Conservation (phyloP, 306 rosid species). For the Sphenostylis stenocarpa region DNA sequence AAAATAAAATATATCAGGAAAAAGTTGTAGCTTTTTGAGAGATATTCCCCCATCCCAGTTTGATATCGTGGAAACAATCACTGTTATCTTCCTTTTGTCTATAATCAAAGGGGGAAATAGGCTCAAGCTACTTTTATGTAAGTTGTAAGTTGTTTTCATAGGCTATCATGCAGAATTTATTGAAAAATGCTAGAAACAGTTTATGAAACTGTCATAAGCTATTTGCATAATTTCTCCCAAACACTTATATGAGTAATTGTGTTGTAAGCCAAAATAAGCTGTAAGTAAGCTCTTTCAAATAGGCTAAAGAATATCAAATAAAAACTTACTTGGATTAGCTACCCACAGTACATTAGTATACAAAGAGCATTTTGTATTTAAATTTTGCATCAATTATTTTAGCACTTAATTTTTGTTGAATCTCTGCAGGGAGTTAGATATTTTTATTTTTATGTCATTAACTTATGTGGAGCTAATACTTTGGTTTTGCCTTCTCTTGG, state of each 20-base stretch:
- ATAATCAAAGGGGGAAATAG: neutral
- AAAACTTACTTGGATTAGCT: neutral
- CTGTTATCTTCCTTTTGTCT: neutral
- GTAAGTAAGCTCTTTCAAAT: neutral
- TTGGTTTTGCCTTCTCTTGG: constrained; percentile 28
- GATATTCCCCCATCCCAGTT: neutral
- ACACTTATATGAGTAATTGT: neutral
- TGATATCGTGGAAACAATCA: neutral
- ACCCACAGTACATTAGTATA: neutral
- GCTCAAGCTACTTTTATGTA: neutral
- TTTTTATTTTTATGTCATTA: constrained; percentile 24
- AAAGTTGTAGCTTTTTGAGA: constrained; percentile 1
- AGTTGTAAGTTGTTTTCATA: neutral
- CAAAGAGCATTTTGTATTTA: neutral
- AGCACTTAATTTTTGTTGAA: neutral
- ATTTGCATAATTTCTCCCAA: neutral
- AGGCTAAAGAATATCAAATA: neutral
- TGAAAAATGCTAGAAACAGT: neutral
- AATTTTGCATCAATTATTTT: neutral
- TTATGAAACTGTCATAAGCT: neutral
- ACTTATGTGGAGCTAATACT: constrained; percentile 24
- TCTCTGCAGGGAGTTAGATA: constrained; percentile 14
- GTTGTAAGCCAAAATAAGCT: neutral
- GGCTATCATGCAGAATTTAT: neutral
- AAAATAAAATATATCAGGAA: neutral